Conservation (phyloP, 495 filamentous ascomycete genomes). For the Pyrenopolyporus hunteri region DNA sequence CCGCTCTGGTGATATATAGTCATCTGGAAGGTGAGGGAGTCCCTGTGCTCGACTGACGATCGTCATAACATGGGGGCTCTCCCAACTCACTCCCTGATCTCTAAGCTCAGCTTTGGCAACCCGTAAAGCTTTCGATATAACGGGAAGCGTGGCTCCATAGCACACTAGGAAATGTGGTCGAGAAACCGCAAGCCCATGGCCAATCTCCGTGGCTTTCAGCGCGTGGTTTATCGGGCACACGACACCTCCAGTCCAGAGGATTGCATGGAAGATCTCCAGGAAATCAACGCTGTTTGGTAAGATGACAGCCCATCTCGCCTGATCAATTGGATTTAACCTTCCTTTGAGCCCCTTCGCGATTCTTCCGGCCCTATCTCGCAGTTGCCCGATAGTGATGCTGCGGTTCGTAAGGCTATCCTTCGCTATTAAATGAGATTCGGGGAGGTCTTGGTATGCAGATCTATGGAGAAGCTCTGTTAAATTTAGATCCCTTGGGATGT, state of each 20-base stretch:
- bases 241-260: conserved; percentile 39
- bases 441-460: conserved; percentile 37
- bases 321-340: conserved; percentile 38
- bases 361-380: conserved; percentile 44
- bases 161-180: conserved; percentile 42
- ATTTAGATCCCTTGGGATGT: conserved; percentile 43
- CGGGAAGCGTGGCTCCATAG: conserved; percentile 33
- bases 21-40: conserved; percentile 28
- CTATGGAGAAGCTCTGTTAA: conserved; percentile 47
- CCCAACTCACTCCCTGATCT: conserved; percentile 27
- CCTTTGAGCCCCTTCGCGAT: conserved; percentile 43
- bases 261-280: conserved; percentile 43
- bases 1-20: conserved; percentile 30
- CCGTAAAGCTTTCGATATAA: conserved; percentile 25
- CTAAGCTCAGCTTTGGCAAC: conserved; percentile 20
- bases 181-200: conserved; percentile 32
- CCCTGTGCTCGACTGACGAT: conserved; percentile 22
- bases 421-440: conserved; percentile 46
- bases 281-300: conserved; percentile 48
- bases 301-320: conserved; percentile 44
- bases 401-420: conserved; percentile 48
- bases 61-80: conserved; percentile 28
- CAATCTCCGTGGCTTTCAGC: conserved; percentile 36
- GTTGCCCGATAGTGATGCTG: conserved; percentile 43
- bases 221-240: conserved; percentile 37